Conservation (phyloP, 2,329 filamentous ascomycete genomes). For the Scytalidium sp. region DNA sequence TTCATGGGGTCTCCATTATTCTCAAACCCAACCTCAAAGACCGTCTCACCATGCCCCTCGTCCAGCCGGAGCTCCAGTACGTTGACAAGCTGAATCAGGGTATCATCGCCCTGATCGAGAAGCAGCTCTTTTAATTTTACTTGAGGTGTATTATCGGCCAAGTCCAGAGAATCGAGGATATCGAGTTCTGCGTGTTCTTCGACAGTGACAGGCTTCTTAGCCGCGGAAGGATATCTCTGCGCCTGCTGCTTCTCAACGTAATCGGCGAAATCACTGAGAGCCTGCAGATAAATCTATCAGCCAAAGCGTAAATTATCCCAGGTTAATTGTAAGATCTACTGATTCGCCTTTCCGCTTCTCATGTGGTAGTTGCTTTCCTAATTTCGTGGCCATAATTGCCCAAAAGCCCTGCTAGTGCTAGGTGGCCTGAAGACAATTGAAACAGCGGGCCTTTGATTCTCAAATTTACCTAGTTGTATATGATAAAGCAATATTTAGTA, state of each 20-base stretch:
- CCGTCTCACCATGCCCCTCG: slow-evolving; percentile 82
- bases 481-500: neutral
- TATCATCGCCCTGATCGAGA: slow-evolving; percentile 59
- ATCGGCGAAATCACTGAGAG: slow-evolving; percentile 93
- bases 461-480: neutral
- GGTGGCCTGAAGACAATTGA: neutral
- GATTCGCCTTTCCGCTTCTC: slow-evolving; percentile 86
- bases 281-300: slow-evolving; percentile 37
- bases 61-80: slow-evolving; percentile 67
- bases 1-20: slow-evolving; percentile 84
- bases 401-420: neutral
- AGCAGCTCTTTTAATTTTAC: slow-evolving; percentile 75
- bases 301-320: neutral
- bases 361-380: slow-evolving; percentile 62
- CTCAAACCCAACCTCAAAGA: slow-evolving; percentile 92
- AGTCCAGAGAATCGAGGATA: slow-evolving; percentile 75
- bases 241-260: slow-evolving; percentile 95
- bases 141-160: slow-evolving; percentile 66
- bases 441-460: slow-evolving; percentile 15
- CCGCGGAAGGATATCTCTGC: slow-evolving; percentile 53
- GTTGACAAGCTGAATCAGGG: slow-evolving; percentile 59
- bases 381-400: slow-evolving; percentile 48
- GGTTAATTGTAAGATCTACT: slow-evolving; percentile 44
- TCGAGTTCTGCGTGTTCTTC: slow-evolving; percentile 87
- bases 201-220: slow-evolving; percentile 19